Percentiles rank a stretch among this genome's conserved stretches.
These are phyloP conservation scores for Aspergillus carlsbadensis DNA, from an alignment of 495 filamentous ascomycete species.

Conservation along the genomic window DNA sequence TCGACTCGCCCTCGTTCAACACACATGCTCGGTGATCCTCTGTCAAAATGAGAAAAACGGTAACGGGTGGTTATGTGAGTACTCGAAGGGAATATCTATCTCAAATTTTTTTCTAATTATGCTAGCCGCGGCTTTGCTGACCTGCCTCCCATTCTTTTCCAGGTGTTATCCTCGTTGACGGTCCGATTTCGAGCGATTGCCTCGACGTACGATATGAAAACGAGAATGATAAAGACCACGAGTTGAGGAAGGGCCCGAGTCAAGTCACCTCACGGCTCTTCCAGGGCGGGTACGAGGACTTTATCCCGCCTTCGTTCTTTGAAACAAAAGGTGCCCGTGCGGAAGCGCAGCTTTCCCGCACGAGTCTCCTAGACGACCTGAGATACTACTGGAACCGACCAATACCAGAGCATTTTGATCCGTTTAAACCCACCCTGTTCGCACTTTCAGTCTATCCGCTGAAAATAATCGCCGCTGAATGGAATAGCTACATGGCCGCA, in stretches of 20 bases:
- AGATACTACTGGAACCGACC: not conserved
- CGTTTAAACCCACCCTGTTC: not conserved
- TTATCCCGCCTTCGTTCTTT: not conserved
- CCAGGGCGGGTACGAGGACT: slow-evolving; percentile 4
- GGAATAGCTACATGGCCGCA: slow-evolving; percentile 8
- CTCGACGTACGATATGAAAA: not conserved
- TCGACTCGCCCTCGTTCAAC: not conserved
- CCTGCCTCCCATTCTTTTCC: not conserved
- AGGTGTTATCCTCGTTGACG: slow-evolving; percentile 2
- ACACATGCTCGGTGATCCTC: slow-evolving; percentile 3
- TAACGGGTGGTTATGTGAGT: not conserved
- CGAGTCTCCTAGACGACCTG: not conserved
- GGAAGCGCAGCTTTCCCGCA: not conserved
- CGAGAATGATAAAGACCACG: not conserved
- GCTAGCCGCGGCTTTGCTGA: not conserved
- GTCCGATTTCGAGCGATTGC: not conserved
- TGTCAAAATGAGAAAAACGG: not conserved
- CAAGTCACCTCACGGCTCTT: not conserved
- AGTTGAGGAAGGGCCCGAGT: not conserved
- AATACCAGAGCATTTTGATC: not conserved
- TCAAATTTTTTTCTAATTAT: not conserved
- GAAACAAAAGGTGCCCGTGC: not conserved
- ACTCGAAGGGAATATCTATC: not conserved
- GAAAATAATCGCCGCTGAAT: slow-evolving; percentile 6
- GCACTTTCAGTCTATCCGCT: slow-evolving; percentile 1